Conservation (phyloP, 306 rosid species). For the Corylus avellana region DNA sequence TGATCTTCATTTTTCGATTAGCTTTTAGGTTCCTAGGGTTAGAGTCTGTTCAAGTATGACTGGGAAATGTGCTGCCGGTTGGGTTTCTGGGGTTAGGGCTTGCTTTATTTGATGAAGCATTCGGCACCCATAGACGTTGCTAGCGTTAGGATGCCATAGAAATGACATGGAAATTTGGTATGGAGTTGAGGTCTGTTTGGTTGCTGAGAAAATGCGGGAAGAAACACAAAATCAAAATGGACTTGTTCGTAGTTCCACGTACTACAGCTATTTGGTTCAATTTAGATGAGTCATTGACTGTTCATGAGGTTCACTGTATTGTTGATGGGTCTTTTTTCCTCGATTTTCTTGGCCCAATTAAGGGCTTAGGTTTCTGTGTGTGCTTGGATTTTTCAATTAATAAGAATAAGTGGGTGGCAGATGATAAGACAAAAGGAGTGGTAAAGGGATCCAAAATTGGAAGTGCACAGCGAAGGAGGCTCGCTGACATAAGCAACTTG, state of each 20-base stretch:
- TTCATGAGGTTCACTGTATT: neutral
- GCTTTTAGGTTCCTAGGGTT: constrained; percentile 16
- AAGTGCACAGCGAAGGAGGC: constrained; percentile 49
- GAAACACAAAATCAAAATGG: neutral
- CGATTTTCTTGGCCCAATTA: neutral
- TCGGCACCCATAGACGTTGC: neutral
- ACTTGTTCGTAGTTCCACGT: neutral
- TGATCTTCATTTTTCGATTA: constrained; percentile 1
- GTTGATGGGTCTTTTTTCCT: neutral
- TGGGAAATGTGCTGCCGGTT: neutral
- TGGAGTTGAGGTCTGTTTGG: constrained; percentile 2
- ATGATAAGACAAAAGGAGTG: constrained; percentile 34
- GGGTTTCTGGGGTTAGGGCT: neutral
- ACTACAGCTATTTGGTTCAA: neutral
- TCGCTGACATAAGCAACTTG: constrained; percentile 72
- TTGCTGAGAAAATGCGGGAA: neutral
- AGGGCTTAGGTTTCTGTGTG: constrained; percentile 9
- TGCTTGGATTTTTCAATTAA: constrained; percentile 2
- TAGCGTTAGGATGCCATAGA: neutral
- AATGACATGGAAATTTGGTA: neutral
- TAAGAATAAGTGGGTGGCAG: constrained; percentile 39
- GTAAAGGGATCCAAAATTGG: constrained; percentile 39
- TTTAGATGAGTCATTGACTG: neutral
- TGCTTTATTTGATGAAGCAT: neutral
- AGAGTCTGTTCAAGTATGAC: neutral